Evolutionary conservation across 768 basidiomycete genomes (phyloP).

Genomic region (Boletus rubroflammeus): DNA sequence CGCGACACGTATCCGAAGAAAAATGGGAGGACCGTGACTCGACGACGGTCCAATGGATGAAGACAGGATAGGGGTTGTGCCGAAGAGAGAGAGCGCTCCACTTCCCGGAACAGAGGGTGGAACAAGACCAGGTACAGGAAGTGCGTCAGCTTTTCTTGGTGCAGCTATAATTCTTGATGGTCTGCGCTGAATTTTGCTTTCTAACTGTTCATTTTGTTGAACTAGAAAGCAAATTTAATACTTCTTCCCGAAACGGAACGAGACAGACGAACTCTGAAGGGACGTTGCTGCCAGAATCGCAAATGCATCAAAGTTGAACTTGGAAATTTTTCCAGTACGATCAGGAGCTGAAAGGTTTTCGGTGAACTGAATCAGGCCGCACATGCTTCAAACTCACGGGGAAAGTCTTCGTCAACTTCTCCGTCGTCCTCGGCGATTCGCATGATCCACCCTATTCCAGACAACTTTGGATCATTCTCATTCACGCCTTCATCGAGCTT

Average conservation of each 20-base stretch:
- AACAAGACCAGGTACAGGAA: conserved; percentile 36
- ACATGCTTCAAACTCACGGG: conserved; percentile 56
- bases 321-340: conserved; percentile 75
- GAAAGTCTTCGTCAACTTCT: conserved; percentile 98
- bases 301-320: conserved; percentile 88
- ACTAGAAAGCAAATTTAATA: conserved; percentile 34
- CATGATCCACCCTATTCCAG: conserved; percentile 87
- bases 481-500: conserved; percentile 64
- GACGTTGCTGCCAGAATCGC: conserved; percentile 78
- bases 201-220: conserved; percentile 76
- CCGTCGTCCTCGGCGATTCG: conserved; percentile 95
- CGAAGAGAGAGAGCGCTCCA: conserved; percentile 44
- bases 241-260: background rate
- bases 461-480: conserved; percentile 64
- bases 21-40: conserved; percentile 75
- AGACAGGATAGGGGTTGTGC: conserved; percentile 53
- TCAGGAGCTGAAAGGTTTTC: conserved; percentile 70
- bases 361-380: background rate
- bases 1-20: conserved; percentile 77
- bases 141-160: conserved; percentile 55
- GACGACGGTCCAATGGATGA: conserved; percentile 68
- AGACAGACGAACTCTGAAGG: conserved; percentile 53
- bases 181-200: conserved; percentile 76
- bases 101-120: conserved; percentile 38
- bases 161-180: conserved; percentile 63